Evolutionary conservation across 2,329 filamentous ascomycete genomes (phyloP).

Genomic region (Fusarium humuli): DNA sequence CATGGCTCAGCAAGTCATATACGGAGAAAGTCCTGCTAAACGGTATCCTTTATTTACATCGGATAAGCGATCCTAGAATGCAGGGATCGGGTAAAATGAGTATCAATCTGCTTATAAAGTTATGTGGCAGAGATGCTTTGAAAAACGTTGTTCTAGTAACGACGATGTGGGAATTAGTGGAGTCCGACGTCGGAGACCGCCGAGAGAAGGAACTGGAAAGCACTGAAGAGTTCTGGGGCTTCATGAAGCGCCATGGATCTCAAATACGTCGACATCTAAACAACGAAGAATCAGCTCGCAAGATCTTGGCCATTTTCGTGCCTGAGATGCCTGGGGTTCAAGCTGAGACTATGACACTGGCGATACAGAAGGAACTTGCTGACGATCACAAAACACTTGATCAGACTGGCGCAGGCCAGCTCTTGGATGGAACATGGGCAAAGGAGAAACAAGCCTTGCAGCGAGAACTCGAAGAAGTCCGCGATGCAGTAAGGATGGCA

Average conservation of each 20-base stretch:
- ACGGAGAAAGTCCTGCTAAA: constrained; percentile 4
- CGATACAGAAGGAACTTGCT: background rate
- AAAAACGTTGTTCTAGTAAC: background rate
- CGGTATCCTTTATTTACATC: constrained; percentile 19
- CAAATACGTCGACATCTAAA: background rate
- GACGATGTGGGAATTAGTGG: background rate
- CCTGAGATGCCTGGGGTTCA: background rate
- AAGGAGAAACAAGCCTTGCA: background rate
- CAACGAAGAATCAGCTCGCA: background rate
- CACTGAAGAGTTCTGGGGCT: background rate
- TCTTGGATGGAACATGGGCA: background rate
- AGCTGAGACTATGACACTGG: background rate
- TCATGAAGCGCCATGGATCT: background rate
- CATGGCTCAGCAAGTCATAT: constrained; percentile 7
- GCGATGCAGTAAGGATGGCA: too few species aligned
- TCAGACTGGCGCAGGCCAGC: background rate
- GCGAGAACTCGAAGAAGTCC: background rate
- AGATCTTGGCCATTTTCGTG: background rate
- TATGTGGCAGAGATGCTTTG: background rate
- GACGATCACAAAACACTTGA: background rate
- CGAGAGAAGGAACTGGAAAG: background rate
- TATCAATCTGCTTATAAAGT: background rate
- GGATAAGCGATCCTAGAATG: constrained; percentile 4
- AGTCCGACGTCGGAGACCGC: background rate
- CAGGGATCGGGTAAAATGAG: background rate